Base-by-base conservation (phyloP, 345 rosid species). In the Lepidium didymum region DNA sequence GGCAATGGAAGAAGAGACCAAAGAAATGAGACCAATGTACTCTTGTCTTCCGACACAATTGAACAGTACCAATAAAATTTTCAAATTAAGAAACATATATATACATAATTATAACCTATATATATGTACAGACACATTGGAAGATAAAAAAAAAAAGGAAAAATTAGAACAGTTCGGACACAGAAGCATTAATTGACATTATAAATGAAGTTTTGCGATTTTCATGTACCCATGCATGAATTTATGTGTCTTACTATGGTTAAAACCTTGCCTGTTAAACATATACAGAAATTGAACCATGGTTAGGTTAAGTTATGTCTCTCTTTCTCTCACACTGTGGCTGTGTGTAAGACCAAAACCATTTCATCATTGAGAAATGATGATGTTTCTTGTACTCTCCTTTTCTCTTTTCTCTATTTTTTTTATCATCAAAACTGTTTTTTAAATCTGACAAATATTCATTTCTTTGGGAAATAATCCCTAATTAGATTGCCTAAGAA, bases 231-330 rank as follows among this genome's bases (percentile, higher is more conserved):
- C 71, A 75, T 75, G 75, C 79, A 75, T 75, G 67, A 69, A 75
- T 75, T 62, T 75, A 75, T 55, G 79, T 75, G 79, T 69, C 75
- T 57, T 38, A 75, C 79, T 70, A 75, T 75, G 70, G 79, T 75
- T 69, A 69, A 63, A 63, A 34, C 38, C 13, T 40, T 61, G 23
- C 78, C 52, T 64, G 53, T 52, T 8, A 8, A 45, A 53, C 68
- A 64, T 47, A 33, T 56, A n/a, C 43, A 72, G 11, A 64, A 29
- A 13, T 53, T 16, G 27, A 74, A 74, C 78, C 69, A 68, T 74
- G 74, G 78, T 68, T 62, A 47, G 54, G 73, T 74, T 61, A 53
- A 10, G 46, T 23, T 14, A 12, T 38, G 16, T 44, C 43, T 56
- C 70, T 41, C 51, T 60, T 50, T 63, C 23, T 33, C 68, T 51